Evolutionary conservation across 345 rosid genomes (phyloP), one percentile per base, ranked within the genome.

Genomic region (Brassica nigra): DNA sequence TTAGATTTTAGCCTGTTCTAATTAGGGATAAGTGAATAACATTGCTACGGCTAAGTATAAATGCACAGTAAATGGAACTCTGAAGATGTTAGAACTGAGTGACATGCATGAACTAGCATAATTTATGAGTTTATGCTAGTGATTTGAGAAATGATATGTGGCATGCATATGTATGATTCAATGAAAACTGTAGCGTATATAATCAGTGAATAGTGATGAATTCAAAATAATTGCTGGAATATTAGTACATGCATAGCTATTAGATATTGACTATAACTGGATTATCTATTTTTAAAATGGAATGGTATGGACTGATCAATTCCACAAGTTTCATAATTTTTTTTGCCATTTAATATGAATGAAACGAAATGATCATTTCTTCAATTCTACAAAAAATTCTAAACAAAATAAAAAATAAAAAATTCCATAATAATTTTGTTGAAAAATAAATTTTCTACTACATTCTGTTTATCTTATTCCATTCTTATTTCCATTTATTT

Each of bases 71-170:
- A 49, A 49, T 49, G 18, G 57, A 49, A 52, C 20, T 15, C 57
- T 52, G 20, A n/a, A 52, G 8, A 52, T n/a, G 55, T 52, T 71
- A 52, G 20, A 52, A n/a, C 20, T 52, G 57, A 20, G 54, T 57
- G 5, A 20, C 33, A 57, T 63, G 75, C 75, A 58, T 18, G 52
- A 54, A 11, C 63, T 52, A 52, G 18, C 57, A 64, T 64, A 64
- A 34, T 29, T 5, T 20, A 20, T 66, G 52, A 37, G 31, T 37
- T 37, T 66, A 62, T 28, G 30, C 5, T 58, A 58, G 30, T 58
- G 62, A 28, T 44, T 6, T 18, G 62, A 20, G 14, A 55, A 57
- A 62, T 73, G 42, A 5, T 29, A 2, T 61, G 11, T 73, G 15
- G 55, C 55, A 54, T 54, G 37, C 8, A 61, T 59, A 28, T 61